Percentiles rank a stretch among this genome's conserved stretches.
Evolutionary conservation across 805 yeast genomes (phyloP).

Genomic region (Yarrowia hollandica): DNA sequence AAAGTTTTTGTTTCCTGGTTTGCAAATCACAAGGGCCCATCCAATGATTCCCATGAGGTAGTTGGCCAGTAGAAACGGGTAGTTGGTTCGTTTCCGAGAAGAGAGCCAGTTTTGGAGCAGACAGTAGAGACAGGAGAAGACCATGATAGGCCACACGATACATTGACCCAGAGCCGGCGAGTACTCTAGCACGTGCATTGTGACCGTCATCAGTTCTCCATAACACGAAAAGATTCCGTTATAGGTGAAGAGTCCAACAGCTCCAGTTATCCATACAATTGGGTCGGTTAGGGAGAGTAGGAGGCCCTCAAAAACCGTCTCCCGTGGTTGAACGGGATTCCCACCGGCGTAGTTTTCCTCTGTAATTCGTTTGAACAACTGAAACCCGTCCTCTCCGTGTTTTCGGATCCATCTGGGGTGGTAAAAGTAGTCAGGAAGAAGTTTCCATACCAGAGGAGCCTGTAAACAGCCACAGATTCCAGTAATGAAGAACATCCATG

Average conservation of each 20-base stretch:
- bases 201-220: not conserved
- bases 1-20: not conserved
- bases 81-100: not conserved
- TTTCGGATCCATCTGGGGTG: conserved; percentile 17
- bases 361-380: not conserved
- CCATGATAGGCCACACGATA: not conserved
- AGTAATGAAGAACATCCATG: conserved; percentile 14
- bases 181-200: not conserved
- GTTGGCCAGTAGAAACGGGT: not conserved
- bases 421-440: conserved; percentile 11
- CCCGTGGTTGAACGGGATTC: not conserved
- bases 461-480: conserved; percentile 7
- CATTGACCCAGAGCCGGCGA: not conserved
- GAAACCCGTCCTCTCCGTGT: conserved; percentile 2
- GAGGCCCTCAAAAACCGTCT: not conserved
- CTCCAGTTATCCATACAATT: not conserved
- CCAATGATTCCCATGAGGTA: not conserved
- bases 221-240: not conserved
- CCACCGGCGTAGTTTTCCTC: not conserved
- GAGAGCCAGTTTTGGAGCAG: not conserved
- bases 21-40: not conserved
- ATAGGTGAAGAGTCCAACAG: not conserved
- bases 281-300: not conserved
- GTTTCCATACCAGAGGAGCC: conserved; percentile 13
- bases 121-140: not conserved